Evolutionary conservation across 2,329 filamentous ascomycete genomes (phyloP).

Genomic region (Sporothrix pallida): DNA sequence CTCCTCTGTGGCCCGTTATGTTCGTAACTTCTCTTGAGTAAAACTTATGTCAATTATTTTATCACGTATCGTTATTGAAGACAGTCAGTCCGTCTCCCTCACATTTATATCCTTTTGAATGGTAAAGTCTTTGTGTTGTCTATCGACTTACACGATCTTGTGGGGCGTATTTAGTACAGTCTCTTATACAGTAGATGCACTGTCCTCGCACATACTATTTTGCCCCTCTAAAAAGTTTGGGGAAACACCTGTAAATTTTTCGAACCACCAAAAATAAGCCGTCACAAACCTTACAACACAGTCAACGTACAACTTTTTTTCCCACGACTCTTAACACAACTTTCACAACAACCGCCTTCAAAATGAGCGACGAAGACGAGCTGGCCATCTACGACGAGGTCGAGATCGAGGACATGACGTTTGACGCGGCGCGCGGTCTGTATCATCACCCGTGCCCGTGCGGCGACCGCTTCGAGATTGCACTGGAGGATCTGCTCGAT

Average conservation of each 20-base stretch:
- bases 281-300: too few relatives aligned
- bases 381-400: constrained; percentile 93
- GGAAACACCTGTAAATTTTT: constrained; percentile 10
- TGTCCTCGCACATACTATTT: constrained; percentile 12
- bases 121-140: neutral
- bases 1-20: too few relatives aligned
- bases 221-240: constrained; percentile 25
- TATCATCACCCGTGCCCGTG: constrained; percentile 98
- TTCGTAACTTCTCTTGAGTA: too few relatives aligned
- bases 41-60: too few relatives aligned
- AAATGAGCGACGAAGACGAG: constrained; percentile 67
- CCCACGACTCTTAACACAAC: neutral
- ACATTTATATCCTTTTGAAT: too few relatives aligned
- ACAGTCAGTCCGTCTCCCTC: too few relatives aligned
- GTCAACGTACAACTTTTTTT: neutral
- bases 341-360: constrained; percentile 35
- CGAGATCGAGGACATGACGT: constrained; percentile 99
- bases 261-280: neutral
- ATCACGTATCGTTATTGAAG: too few relatives aligned
- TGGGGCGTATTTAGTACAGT: constrained; percentile 23
- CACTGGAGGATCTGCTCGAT: constrained; percentile 81
- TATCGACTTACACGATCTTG: constrained; percentile 29
- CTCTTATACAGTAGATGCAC: neutral
- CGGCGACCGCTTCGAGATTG: constrained; percentile 94
- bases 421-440: constrained; percentile 78